Evolutionary conservation across 2,329 filamentous ascomycete genomes (phyloP).

Genomic region (Huntiella moniliformis): DNA sequence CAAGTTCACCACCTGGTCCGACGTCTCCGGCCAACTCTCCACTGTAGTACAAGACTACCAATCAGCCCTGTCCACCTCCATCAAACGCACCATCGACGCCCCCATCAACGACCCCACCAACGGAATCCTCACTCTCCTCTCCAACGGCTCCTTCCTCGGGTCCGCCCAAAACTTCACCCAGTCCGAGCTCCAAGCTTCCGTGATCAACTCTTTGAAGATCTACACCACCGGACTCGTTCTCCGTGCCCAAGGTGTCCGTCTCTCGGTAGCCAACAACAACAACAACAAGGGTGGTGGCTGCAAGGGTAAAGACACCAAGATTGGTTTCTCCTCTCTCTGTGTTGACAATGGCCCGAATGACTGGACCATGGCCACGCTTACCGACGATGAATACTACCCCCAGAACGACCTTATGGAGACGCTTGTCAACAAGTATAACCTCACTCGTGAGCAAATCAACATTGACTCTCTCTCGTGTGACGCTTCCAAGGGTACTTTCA

Average conservation of each 20-base stretch:
- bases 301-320: conserved; percentile 1
- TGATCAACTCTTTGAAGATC: conserved; percentile 8
- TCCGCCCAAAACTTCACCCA: conserved; percentile 12
- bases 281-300: conserved; percentile 1
- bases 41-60: conserved; percentile 10
- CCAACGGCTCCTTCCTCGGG: conserved; percentile 11
- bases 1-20: conserved; percentile 8
- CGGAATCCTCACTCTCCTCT: conserved; percentile 6
- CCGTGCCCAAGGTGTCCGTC: conserved; percentile 8
- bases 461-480: conserved; percentile 6
- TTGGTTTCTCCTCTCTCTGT: conserved; percentile 5
- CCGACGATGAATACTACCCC: conserved; percentile 6
- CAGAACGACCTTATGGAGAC: conserved; percentile 8
- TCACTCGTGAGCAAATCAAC: conserved; percentile 8
- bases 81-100: conserved; percentile 11
- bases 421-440: conserved; percentile 10
- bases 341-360: conserved; percentile 1
- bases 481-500: conserved; percentile 5
- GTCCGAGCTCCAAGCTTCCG: conserved; percentile 9
- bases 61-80: conserved; percentile 1
- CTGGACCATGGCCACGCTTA: conserved; percentile 5
- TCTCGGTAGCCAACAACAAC: conserved; percentile 5
- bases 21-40: conserved; percentile 5
- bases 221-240: conserved; percentile 10
- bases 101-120: conserved; percentile 5